Base-by-base conservation (phyloP, 2,329 filamentous ascomycete genomes). In the Colletotrichum godetiae region DNA sequence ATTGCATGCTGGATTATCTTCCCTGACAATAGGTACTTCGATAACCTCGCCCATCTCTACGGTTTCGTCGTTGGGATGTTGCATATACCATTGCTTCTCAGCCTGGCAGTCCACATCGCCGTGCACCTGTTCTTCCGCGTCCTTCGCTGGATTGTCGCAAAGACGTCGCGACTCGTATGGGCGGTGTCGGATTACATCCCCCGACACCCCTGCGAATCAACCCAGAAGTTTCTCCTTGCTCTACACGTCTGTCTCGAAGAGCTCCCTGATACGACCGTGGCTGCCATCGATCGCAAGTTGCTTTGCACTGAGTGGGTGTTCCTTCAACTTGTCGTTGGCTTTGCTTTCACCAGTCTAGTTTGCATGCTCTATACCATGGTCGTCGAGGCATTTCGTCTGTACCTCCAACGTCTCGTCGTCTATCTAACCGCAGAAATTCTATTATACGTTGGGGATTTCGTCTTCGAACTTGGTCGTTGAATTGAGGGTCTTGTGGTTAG, bases 351-450 rank as follows among this genome's bases (percentile, higher is more conserved):
- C 27, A 77, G 75, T 2, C 74, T 76, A 35, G 46, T 53, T n/a
- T 70, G 77, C 53, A 67, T 74, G 7, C 67, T 79, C 24, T 78
- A 77, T 68, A 70, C 68, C 11, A 76, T 74, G 42, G 71, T 66
- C 0, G 19, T 71, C 8, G 60, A 70, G 2, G 7, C 29, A 1
- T 71, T 56, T 7, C 19, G 67, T 29, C 60, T 46, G 13, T 22
- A 52, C 12, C 6, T 71, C n/a, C 60, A 60, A 33, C 10, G 71
- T 0, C 29, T 65, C 7, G 60, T 27, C 10, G 15, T 70, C 2
- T 33, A 37, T 3, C 5, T 27, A 4, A 11, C 53, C 4, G 42
- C 67, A 2, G 19, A 29, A 1, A 0, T 24, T 0, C 35, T 73
- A 1, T 61, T 71, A 33, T 19, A 13, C 7, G 33, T 66, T 2